phyloP scores from a whole-genome alignment of 2,329 filamentous ascomycete genomes.

The Huntiella decipiens region DNA sequence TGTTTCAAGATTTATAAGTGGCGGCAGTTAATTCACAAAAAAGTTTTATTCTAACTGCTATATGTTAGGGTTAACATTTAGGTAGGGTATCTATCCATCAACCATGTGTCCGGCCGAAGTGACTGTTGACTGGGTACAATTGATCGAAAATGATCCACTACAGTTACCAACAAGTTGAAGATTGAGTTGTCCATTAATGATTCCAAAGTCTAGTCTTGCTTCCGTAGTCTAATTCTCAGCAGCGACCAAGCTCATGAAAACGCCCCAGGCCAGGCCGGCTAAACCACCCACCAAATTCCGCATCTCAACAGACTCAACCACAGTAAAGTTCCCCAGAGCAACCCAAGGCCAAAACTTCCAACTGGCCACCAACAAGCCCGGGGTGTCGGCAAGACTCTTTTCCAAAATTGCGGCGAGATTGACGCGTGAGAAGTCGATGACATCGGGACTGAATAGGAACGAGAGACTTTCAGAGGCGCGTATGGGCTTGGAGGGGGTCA shows the following conservation, averaged over 20 bases:
- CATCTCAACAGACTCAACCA: slow-evolving; percentile 49
- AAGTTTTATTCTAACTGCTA: too few species aligned
- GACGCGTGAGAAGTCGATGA: slow-evolving; percentile 27
- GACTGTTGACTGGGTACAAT: too few species aligned
- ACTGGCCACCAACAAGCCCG: slow-evolving; percentile 45
- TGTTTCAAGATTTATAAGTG: too few species aligned
- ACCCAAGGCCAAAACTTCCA: slow-evolving; percentile 52
- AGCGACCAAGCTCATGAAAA: slow-evolving; percentile 50
- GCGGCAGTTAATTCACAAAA: too few species aligned
- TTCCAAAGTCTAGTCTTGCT: background rate
- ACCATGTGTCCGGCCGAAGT: too few species aligned
- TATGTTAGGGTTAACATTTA: too few species aligned
- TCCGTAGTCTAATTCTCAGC: background rate
- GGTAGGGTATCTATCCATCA: too few species aligned
- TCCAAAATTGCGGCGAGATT: slow-evolving; percentile 26
- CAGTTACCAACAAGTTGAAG: background rate
- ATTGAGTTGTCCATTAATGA: too few species aligned
- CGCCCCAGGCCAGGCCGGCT: slow-evolving; percentile 54
- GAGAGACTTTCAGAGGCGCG: slow-evolving; percentile 17
- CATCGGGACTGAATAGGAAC: slow-evolving; percentile 20
- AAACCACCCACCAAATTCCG: slow-evolving; percentile 52
- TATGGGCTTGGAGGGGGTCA: slow-evolving; percentile 19
- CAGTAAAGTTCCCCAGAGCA: slow-evolving; percentile 48
- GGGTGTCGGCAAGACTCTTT: slow-evolving; percentile 35
- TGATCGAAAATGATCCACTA: background rate